Percentiles rank a stretch among this genome's conserved stretches.
phyloP scores from a whole-genome alignment of 768 basidiomycete genomes.

The Tylopilus subfusipes region DNA sequence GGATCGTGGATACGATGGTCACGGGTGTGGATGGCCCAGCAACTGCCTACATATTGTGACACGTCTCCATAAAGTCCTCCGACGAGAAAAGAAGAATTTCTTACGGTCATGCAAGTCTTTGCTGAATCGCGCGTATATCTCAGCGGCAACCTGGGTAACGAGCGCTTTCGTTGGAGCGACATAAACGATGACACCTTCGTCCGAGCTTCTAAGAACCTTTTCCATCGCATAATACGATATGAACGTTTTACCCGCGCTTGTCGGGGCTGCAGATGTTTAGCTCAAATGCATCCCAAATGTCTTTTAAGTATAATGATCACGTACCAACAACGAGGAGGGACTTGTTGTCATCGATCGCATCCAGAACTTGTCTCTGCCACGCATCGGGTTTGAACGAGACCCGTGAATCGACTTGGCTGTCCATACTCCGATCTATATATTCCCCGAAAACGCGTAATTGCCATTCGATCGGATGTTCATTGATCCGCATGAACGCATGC shows the following conservation, averaged over 20 bases:
- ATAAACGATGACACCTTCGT: slow-evolving; percentile 68
- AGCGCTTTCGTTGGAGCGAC: slow-evolving; percentile 75
- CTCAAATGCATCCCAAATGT: not conserved
- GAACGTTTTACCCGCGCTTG: slow-evolving; percentile 74
- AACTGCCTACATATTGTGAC: slow-evolving; percentile 39
- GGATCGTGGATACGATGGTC: slow-evolving; percentile 62
- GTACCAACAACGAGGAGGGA: slow-evolving; percentile 66
- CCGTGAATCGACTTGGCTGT: slow-evolving; percentile 51
- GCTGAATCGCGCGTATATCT: slow-evolving; percentile 67
- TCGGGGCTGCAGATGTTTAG: slow-evolving; percentile 45
- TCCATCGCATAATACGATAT: slow-evolving; percentile 80
- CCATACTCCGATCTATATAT: slow-evolving; percentile 72
- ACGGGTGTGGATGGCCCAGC: slow-evolving; percentile 65
- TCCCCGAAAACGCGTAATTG: slow-evolving; percentile 69
- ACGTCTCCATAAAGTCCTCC: not conserved
- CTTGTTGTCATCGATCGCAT: slow-evolving; percentile 53
- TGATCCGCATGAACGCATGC: slow-evolving; percentile 52
- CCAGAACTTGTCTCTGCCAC: slow-evolving; percentile 67
- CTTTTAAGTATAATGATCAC: slow-evolving; percentile 6
- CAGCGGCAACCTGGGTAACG: slow-evolving; percentile 68
- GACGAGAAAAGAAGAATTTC: slow-evolving; percentile 16
- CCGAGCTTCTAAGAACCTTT: slow-evolving; percentile 54
- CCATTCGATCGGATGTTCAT: slow-evolving; percentile 58
- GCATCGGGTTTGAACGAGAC: slow-evolving; percentile 66
- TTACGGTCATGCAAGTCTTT: slow-evolving; percentile 48